These are phyloP conservation scores for Peronosclerospora sorghi DNA, from an alignment of 352 stramenopile species.

Conservation along the genomic window DNA sequence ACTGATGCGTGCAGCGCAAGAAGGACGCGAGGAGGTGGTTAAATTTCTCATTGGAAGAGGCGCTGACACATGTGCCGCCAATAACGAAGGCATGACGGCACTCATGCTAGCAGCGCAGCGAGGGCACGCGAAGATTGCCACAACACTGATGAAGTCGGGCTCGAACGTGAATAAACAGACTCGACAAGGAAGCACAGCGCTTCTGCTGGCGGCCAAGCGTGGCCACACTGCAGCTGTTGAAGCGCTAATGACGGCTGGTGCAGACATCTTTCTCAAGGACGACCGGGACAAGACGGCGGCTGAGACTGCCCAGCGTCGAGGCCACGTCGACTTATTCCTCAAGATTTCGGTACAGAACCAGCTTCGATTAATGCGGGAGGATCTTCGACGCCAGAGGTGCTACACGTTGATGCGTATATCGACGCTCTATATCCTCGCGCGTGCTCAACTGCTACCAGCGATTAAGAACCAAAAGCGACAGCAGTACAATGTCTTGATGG, in stretches of 20 bases:
- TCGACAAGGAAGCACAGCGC: slow-evolving; percentile 74
- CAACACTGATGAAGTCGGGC: slow-evolving; percentile 66
- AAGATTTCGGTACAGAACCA: slow-evolving; percentile 85
- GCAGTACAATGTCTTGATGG: slow-evolving; percentile 42
- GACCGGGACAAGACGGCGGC: slow-evolving; percentile 79
- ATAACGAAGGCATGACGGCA: slow-evolving; percentile 84
- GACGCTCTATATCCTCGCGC: slow-evolving; percentile 49
- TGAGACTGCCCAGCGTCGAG: slow-evolving; percentile 69
- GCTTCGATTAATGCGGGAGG: slow-evolving; percentile 66
- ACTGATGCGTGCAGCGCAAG: slow-evolving; percentile 77
- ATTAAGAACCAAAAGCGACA: slow-evolving; percentile 35
- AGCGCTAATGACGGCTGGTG: slow-evolving; percentile 63
- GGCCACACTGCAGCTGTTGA: slow-evolving; percentile 71
- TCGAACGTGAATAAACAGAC: slow-evolving; percentile 86
- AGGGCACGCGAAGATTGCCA: slow-evolving; percentile 70
- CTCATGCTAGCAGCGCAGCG: slow-evolving; percentile 79
- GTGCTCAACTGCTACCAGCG: slow-evolving; percentile 30
- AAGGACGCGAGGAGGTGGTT: slow-evolving; percentile 71
- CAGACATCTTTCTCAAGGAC: slow-evolving; percentile 83
- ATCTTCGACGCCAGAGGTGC: slow-evolving; percentile 55
- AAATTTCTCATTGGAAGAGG: slow-evolving; percentile 62
- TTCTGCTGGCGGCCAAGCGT: slow-evolving; percentile 72
- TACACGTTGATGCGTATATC: slow-evolving; percentile 62
- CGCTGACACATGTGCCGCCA: slow-evolving; percentile 58
- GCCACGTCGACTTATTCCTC: slow-evolving; percentile 72